Percentiles rank a stretch among this genome's conserved stretches.
phyloP scores from a whole-genome alignment of 2,329 filamentous ascomycete genomes.

The Fusarium denticulatum region DNA sequence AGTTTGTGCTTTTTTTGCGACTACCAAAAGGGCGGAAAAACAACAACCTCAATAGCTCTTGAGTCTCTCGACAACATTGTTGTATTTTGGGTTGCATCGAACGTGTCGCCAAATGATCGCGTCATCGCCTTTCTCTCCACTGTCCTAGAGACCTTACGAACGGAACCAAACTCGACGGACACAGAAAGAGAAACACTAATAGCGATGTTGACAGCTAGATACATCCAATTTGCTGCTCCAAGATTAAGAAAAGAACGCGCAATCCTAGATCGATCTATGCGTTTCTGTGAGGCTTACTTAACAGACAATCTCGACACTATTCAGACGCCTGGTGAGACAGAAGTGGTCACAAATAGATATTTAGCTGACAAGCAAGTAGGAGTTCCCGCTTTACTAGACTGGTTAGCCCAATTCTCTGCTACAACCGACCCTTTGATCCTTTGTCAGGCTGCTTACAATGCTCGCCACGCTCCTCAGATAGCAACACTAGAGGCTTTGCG shows the following conservation, averaged over 20 bases:
- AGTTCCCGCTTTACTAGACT: not conserved
- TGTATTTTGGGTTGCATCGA: conserved; percentile 57
- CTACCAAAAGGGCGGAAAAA: conserved; percentile 55
- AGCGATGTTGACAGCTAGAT: not conserved
- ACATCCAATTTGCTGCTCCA: conserved; percentile 26
- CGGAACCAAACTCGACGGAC: not conserved
- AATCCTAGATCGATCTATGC: conserved; percentile 17
- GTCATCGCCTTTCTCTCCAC: conserved; percentile 45
- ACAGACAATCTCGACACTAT: not conserved
- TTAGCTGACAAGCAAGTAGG: conserved; percentile 3
- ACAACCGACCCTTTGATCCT: not conserved
- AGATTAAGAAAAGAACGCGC: conserved; percentile 40
- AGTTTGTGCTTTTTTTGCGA: conserved; percentile 59
- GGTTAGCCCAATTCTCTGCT: conserved; percentile 20
- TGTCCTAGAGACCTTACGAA: conserved; percentile 33
- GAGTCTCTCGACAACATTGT: conserved; percentile 46
- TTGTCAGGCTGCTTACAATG: conserved; percentile 23
- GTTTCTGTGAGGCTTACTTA: conserved; percentile 22
- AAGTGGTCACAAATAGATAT: not conserved
- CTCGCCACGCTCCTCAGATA: conserved; percentile 29
- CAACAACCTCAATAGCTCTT: conserved; percentile 56
- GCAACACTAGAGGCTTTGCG: conserved; percentile 12
- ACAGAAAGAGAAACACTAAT: not conserved
- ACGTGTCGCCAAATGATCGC: conserved; percentile 38
- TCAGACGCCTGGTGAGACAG: conserved; percentile 4